Conservation (phyloP, 2,329 filamentous ascomycete species). For the Sporothrix inflata region DNA sequence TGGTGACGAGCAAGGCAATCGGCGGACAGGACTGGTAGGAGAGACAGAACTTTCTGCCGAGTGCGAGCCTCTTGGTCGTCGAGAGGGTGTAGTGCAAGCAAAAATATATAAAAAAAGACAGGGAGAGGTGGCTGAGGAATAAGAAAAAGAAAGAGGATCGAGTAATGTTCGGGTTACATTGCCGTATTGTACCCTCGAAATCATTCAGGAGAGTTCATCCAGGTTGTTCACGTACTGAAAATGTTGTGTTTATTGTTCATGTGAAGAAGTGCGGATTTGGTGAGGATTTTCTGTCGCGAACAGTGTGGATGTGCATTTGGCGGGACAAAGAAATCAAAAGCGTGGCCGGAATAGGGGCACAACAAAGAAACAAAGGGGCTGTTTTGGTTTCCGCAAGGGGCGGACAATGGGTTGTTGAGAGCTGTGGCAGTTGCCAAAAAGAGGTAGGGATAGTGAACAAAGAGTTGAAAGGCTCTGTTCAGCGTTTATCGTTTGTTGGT, state of each 20-base stretch:
- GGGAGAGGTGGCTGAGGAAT: neutral
- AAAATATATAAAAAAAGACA: neutral
- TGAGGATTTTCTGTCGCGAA: neutral
- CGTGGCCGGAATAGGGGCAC: neutral
- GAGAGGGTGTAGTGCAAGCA: neutral
- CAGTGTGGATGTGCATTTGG: neutral
- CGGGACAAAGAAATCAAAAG: constrained; percentile 1
- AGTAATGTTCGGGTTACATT: neutral
- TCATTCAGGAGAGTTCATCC: neutral
- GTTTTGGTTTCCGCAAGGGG: neutral
- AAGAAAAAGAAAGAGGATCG: neutral
- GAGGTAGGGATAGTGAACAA: neutral
- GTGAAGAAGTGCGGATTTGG: neutral
- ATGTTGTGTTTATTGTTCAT: neutral
- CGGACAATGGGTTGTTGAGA: neutral
- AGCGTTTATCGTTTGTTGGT: too few relatives aligned
- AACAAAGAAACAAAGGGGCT: constrained; percentile 1
- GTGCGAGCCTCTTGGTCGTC: constrained; percentile 15
- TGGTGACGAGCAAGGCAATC: constrained; percentile 1
- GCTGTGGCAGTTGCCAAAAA: neutral
- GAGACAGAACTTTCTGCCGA: constrained; percentile 5
- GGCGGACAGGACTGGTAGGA: neutral
- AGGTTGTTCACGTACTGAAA: neutral
- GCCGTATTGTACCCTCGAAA: neutral
- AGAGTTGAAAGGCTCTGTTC: neutral